Base-by-base conservation (phyloP, 129 eudicot genomes). In the Scalesia atractyloides region DNA sequence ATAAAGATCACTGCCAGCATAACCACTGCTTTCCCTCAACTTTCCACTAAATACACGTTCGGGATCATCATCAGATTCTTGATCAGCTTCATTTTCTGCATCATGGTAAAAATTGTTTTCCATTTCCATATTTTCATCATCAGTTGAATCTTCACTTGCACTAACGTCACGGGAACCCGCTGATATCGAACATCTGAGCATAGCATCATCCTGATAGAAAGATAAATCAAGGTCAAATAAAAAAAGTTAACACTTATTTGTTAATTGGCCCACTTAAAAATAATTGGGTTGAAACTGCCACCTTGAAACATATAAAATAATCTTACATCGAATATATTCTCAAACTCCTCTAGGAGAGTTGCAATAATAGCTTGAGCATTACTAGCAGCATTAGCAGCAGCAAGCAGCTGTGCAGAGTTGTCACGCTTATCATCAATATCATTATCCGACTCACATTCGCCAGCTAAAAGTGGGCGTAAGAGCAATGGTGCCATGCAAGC, bases 401-500 rank as follows among this genome's bases (percentile, higher is more conserved):
- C 99, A 68, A 94, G 91, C 79, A 94, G 85, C 82, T 90, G 96
- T 47, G 99, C 96, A 66, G 97, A 90, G 81, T 84, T 90, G 64
- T 90, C 97, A 67, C 83, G 93, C 77, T 86, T 86, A 65, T 74
- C 64, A 75, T 87, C 93, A 74, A 85, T 87, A 76, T 93, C 96
- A 74, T 93, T 96, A 66, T 89, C 96, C 71, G 84, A 66, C 66
- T 93, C 98, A 59, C 98, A 93, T 83, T 93, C 98, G 53, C 97
- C 99, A n/a, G 97, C 93, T 64, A 94, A 77, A 69, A 94, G 97
- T 65, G 99, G 97, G n/a, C 96, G 96, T 64, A 94, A 72, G 66
- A 94, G 91, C 84, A 94, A 88, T 30, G 99, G 99, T 69, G 99
- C 99, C 99, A 94, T 94, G 64, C 99, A 94, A 80, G 97, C 96